Evolutionary conservation across 2,329 filamentous ascomycete genomes (phyloP).

Genomic region (Emmonsiellopsis sp.): DNA sequence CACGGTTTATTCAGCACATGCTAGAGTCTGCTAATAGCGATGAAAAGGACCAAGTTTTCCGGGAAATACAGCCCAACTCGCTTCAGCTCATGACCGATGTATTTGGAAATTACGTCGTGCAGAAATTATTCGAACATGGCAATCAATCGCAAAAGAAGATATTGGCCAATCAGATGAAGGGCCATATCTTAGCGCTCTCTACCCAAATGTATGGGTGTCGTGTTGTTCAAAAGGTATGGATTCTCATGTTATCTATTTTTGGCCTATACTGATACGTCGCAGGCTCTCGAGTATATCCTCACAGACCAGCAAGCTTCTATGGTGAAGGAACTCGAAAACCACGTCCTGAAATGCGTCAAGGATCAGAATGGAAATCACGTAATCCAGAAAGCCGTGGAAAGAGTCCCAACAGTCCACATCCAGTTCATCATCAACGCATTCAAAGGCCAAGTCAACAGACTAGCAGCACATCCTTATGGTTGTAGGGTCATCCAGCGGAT

Average conservation of each 20-base stretch:
- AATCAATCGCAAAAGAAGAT: constrained; percentile 87
- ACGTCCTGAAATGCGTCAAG: constrained; percentile 68
- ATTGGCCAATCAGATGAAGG: constrained; percentile 77
- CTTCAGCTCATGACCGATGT: constrained; percentile 90
- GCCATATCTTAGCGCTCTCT: constrained; percentile 69
- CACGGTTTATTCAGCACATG: constrained; percentile 89
- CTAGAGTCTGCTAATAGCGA: constrained; percentile 89
- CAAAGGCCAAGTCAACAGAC: constrained; percentile 59
- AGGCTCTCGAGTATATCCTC: constrained; percentile 83
- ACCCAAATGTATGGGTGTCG: constrained; percentile 87
- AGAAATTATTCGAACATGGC: constrained; percentile 95
- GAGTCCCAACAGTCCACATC: constrained; percentile 67
- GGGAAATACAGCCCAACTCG: constrained; percentile 74
- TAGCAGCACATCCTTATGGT: constrained; percentile 74
- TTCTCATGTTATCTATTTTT: background rate
- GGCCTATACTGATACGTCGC: constrained; percentile 8
- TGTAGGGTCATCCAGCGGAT: constrained; percentile 91
- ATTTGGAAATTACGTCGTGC: constrained; percentile 96
- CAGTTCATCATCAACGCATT: constrained; percentile 79
- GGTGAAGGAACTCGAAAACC: constrained; percentile 69
- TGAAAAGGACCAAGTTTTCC: constrained; percentile 84
- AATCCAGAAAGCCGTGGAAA: constrained; percentile 83
- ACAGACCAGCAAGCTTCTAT: constrained; percentile 83
- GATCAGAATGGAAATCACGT: constrained; percentile 95
- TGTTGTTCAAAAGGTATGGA: constrained; percentile 77